These are phyloP conservation scores for Ananas comosus DNA, from an alignment of 176 grass and related monocot species.

Conservation along the genomic window DNA sequence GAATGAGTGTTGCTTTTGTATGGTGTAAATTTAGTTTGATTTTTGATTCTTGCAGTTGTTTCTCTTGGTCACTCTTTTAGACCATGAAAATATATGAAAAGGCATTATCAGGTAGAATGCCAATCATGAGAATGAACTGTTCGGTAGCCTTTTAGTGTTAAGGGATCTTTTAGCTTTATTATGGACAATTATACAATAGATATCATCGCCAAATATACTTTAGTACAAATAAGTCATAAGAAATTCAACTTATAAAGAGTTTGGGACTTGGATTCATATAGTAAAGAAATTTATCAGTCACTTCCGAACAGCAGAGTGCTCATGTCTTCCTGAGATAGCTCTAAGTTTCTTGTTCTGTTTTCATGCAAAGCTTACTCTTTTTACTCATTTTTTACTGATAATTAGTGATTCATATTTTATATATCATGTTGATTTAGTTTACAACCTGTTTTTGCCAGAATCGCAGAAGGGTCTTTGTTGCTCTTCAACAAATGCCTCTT, in stretches of 20 bases:
- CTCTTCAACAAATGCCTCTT: slow-evolving; percentile 85
- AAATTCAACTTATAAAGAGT: background rate
- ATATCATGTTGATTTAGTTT: slow-evolving; percentile 20
- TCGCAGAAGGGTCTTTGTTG: slow-evolving; percentile 55
- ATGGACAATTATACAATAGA: background rate
- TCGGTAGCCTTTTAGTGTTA: too few species aligned
- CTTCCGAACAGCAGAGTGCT: background rate
- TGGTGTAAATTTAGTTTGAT: background rate
- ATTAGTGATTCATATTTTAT: slow-evolving; percentile 6
- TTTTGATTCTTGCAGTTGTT: background rate
- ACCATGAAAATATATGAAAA: background rate
- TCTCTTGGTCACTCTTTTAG: background rate
- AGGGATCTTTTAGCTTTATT: too few species aligned
- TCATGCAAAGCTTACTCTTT: background rate
- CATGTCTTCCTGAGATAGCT: background rate
- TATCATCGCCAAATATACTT: background rate
- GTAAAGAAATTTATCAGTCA: background rate
- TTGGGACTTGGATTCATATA: background rate
- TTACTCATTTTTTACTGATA: background rate
- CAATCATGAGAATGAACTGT: background rate
- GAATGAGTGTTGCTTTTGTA: background rate
- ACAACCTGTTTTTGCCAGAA: slow-evolving; percentile 29
- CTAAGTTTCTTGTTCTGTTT: background rate
- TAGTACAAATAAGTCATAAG: background rate
- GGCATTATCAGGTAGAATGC: background rate